A percentile compares a stretch with the other conserved stretches of the same genome.
These are phyloP conservation scores for Tulasnella sp. DNA, from an alignment of 768 basidiomycete species.

Conservation along the genomic window DNA sequence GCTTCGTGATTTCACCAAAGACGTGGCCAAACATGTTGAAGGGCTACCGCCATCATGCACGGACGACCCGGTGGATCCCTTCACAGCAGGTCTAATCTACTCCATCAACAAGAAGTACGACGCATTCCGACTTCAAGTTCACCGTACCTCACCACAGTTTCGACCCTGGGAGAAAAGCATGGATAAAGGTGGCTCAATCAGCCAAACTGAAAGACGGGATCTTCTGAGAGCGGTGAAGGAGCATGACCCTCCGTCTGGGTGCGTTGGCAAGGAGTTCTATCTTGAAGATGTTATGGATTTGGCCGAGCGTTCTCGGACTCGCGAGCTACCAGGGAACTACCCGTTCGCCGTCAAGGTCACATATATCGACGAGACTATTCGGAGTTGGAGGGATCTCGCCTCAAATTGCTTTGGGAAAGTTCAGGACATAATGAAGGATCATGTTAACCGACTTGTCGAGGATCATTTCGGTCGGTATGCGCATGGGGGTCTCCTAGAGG, in stretches of 20 bases:
- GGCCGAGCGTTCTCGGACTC: conserved; percentile 50
- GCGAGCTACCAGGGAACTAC: conserved; percentile 63
- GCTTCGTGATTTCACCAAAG: conserved; percentile 13
- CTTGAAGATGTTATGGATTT: conserved; percentile 29
- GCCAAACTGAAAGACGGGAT: no score
- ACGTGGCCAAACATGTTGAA: conserved; percentile 13
- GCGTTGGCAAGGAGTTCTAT: conserved; percentile 37
- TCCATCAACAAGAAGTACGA: conserved; percentile 1
- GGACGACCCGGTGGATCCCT: background rate
- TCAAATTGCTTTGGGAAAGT: conserved; percentile 39
- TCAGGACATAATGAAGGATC: conserved; percentile 51
- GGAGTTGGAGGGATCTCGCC: background rate
- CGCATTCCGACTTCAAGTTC: background rate
- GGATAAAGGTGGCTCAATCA: background rate
- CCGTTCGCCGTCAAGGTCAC: conserved; percentile 50
- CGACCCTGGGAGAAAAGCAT: conserved; percentile 32
- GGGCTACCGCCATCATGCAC: background rate
- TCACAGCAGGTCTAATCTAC: background rate
- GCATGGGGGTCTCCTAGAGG: background rate
- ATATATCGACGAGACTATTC: background rate
- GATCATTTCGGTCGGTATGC: conserved; percentile 30
- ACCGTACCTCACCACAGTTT: conserved; percentile 28
- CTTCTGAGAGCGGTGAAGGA: background rate
- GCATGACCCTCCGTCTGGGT: background rate
- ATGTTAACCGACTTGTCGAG: conserved; percentile 49